Evolutionary conservation across 257 asterid species (phyloP).

Genomic region (Mentha longifolia): DNA sequence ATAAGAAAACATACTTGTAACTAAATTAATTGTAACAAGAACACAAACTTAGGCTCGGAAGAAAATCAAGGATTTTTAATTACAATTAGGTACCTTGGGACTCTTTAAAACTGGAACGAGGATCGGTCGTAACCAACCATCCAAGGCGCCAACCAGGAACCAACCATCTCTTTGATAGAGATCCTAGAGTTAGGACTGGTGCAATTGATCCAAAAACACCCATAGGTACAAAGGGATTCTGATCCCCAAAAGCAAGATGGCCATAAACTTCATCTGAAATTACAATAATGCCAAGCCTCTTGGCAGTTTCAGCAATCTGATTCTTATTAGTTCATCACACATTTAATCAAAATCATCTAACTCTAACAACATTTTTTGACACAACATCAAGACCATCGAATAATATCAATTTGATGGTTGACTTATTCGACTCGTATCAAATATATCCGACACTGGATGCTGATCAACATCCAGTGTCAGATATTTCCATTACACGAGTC

Average conservation of each 20-base stretch:
- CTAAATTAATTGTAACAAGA: background rate
- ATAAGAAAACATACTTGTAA: background rate
- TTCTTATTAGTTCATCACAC: background rate
- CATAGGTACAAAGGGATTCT: conserved; percentile 81
- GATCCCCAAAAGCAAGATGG: conserved; percentile 69
- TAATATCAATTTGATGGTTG: no score
- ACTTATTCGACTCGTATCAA: no score
- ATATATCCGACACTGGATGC: no score
- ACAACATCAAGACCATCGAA: no score
- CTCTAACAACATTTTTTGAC: no score
- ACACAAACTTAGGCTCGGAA: background rate
- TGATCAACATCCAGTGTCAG: no score
- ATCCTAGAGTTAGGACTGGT: conserved; percentile 81
- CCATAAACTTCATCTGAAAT: conserved; percentile 95
- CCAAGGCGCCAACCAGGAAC: conserved; percentile 98
- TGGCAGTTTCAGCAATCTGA: conserved; percentile 81
- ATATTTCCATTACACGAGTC: no score
- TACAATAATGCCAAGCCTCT: conserved; percentile 60
- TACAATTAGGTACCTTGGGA: conserved; percentile 54
- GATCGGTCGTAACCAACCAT: conserved; percentile 82
- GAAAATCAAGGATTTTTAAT: background rate
- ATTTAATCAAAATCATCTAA: no score
- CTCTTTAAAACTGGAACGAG: conserved; percentile 54
- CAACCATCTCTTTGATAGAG: conserved; percentile 89
- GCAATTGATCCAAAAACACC: conserved; percentile 72